These are phyloP conservation scores for Talaromyces stipitatus DNA, from an alignment of 495 filamentous ascomycete genomes.

Conservation along the genomic window DNA sequence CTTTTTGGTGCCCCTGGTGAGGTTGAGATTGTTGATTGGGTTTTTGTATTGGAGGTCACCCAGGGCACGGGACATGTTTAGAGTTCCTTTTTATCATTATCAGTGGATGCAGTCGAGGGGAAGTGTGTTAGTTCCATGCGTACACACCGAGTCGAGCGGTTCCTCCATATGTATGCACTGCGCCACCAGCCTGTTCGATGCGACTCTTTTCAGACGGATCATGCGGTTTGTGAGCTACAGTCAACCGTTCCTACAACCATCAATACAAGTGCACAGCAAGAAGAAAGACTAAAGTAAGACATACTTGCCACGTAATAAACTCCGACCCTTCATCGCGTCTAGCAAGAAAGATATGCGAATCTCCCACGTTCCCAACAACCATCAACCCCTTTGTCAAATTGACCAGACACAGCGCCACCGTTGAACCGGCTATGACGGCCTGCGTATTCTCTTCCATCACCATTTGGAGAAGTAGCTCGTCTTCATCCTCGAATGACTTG, in stretches of 20 bases:
- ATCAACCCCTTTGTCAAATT: slow-evolving; percentile 29
- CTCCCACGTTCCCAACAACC: slow-evolving; percentile 32
- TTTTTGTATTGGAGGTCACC: slow-evolving; percentile 38
- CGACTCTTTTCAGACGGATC: slow-evolving; percentile 21
- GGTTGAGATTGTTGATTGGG: slow-evolving; percentile 22
- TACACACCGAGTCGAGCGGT: slow-evolving; percentile 25
- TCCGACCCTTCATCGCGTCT: slow-evolving; percentile 24
- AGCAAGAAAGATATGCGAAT: slow-evolving; percentile 32
- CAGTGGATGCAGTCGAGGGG: not conserved
- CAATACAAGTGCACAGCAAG: slow-evolving; percentile 1
- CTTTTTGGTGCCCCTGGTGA: not conserved
- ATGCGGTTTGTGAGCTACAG: slow-evolving; percentile 31
- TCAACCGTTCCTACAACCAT: slow-evolving; percentile 23
- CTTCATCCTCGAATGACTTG: slow-evolving; percentile 10
- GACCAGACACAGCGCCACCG: slow-evolving; percentile 27
- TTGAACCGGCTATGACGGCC: slow-evolving; percentile 27
- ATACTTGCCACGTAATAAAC: slow-evolving; percentile 2
- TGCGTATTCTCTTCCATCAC: slow-evolving; percentile 20
- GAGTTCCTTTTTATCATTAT: slow-evolving; percentile 15
- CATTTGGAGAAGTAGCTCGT: slow-evolving; percentile 15
- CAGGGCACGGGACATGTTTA: slow-evolving; percentile 39
- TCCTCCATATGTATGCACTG: slow-evolving; percentile 18
- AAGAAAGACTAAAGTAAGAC: not conserved
- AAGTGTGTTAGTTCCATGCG: not conserved
- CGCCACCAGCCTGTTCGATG: slow-evolving; percentile 30